Percentiles rank a stretch among this genome's conserved stretches.
Evolutionary conservation across 495 filamentous ascomycete genomes (phyloP).

Genomic region (Bryoglossum gracile): DNA sequence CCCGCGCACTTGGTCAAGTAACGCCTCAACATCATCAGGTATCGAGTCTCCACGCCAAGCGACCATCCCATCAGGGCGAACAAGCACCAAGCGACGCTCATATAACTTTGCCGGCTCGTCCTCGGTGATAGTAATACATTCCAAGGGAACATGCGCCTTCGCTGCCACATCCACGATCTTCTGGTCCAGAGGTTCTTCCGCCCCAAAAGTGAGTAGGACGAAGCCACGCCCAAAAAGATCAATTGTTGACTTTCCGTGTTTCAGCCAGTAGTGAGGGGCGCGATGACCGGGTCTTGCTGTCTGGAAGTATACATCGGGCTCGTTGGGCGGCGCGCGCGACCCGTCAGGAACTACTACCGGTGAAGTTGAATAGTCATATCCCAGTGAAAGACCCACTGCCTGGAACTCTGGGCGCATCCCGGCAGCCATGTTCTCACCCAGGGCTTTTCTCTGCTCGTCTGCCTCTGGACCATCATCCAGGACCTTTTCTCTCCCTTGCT

Average conservation of each 20-base stretch:
- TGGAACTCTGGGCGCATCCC: conserved; percentile 30
- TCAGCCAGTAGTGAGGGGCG: conserved; percentile 36
- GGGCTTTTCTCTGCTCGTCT: conserved; percentile 20
- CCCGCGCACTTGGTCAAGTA: too few relatives aligned
- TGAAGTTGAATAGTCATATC: conserved; percentile 28
- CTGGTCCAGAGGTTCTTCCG: too few relatives aligned
- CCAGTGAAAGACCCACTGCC: conserved; percentile 37
- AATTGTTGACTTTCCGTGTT: neutral
- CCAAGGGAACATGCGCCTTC: too few relatives aligned
- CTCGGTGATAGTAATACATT: too few relatives aligned
- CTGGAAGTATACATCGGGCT: conserved; percentile 14
- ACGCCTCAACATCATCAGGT: too few relatives aligned
- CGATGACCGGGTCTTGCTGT: conserved; percentile 32
- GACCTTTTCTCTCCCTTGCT: neutral
- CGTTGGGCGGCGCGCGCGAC: neutral
- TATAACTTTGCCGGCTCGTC: too few relatives aligned
- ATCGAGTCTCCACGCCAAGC: too few relatives aligned
- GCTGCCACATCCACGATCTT: too few relatives aligned
- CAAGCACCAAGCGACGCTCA: too few relatives aligned
- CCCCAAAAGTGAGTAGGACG: too few relatives aligned
- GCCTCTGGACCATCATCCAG: conserved; percentile 20
- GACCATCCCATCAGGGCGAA: too few relatives aligned
- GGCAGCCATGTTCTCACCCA: conserved; percentile 27
- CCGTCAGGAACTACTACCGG: neutral
- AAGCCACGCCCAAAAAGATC: too few relatives aligned